Conservation (phyloP, 208 protist genomes). For the Vickermania spadyakhi region DNA sequence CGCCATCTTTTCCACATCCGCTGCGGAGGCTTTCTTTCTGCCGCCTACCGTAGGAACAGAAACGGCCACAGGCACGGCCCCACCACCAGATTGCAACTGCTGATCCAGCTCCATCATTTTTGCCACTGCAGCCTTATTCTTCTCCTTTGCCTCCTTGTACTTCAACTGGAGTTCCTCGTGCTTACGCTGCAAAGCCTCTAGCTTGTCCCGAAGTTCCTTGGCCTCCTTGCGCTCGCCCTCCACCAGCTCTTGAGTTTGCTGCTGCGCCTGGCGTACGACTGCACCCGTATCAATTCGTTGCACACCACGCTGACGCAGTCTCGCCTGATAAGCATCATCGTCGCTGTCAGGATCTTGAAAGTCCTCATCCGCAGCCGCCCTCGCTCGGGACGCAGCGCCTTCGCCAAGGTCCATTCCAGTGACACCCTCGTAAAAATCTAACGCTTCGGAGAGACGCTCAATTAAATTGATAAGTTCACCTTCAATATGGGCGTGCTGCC, state of each 20-base stretch:
- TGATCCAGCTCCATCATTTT: slow-evolving; percentile 28
- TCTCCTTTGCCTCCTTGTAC: slow-evolving; percentile 88
- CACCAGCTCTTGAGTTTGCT: slow-evolving; percentile 65
- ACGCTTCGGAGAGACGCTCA: slow-evolving; percentile 62
- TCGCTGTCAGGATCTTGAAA: slow-evolving; percentile 55
- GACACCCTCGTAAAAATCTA: slow-evolving; percentile 83
- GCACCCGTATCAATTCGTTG: slow-evolving; percentile 22
- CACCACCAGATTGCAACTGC: slow-evolving; percentile 32
- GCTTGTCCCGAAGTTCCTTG: slow-evolving; percentile 42
- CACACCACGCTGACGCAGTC: slow-evolving; percentile 26
- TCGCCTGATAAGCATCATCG: slow-evolving; percentile 57
- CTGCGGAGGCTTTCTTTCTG: slow-evolving; percentile 10
- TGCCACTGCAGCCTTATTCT: slow-evolving; percentile 70
- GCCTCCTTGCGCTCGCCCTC: slow-evolving; percentile 54
- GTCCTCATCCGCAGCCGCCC: slow-evolving; percentile 41
- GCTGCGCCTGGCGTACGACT: slow-evolving; percentile 60
- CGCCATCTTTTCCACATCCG: slow-evolving; percentile 1
- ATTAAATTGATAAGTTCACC: slow-evolving; percentile 77
- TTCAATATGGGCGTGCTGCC: slow-evolving; percentile 56
- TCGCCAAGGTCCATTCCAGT: slow-evolving; percentile 80
- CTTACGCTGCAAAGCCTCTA: slow-evolving; percentile 70
- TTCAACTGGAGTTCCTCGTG: slow-evolving; percentile 86
- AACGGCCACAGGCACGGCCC: not conserved
- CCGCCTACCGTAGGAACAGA: slow-evolving; percentile 11
- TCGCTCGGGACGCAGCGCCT: slow-evolving; percentile 43